phyloP scores from a whole-genome alignment of 192 early-diverging fungal species.

The Allomyces javanicus region DNA sequence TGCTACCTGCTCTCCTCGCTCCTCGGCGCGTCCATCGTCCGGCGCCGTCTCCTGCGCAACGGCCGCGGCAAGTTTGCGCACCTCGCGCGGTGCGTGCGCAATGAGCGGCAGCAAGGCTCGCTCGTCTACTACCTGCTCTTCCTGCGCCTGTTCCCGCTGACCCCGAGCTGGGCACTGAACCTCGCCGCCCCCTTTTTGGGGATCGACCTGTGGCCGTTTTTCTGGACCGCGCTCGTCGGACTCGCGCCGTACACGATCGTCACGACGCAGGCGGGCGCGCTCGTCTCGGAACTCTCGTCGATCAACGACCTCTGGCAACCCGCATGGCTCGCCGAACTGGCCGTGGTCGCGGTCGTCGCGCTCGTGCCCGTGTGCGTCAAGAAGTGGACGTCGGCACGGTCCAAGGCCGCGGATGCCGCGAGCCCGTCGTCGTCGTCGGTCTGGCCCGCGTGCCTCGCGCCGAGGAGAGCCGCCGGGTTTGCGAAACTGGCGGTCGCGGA shows the following conservation, averaged over 20 bases:
- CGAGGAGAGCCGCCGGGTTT: too few species aligned
- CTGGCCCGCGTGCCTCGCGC: too few species aligned
- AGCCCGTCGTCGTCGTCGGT: too few species aligned
- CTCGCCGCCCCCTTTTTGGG: slow-evolving; percentile 15
- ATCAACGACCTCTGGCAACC: neutral
- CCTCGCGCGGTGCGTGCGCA: slow-evolving; percentile 5
- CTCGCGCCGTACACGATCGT: neutral
- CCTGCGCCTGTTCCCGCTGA: slow-evolving; percentile 14
- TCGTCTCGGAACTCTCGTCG: neutral
- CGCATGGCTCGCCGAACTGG: neutral
- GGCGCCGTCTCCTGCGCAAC: neutral
- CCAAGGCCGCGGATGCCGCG: too few species aligned
- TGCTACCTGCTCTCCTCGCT: slow-evolving; percentile 13
- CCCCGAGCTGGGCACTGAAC: slow-evolving; percentile 14
- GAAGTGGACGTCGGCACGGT: neutral
- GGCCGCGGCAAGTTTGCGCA: slow-evolving; percentile 1
- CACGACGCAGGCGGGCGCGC: neutral
- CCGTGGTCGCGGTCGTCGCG: neutral
- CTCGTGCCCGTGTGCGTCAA: neutral
- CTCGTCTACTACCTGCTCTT: slow-evolving; percentile 14
- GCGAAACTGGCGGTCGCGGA: too few species aligned
- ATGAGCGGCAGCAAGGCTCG: slow-evolving; percentile 1
- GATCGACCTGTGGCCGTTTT: slow-evolving; percentile 8
- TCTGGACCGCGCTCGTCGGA: slow-evolving; percentile 11
- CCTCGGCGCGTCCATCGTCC: slow-evolving; percentile 3